These are phyloP conservation scores for Hymenoscyphus salicellus DNA, from an alignment of 2,329 filamentous ascomycete species.

Conservation along the genomic window DNA sequence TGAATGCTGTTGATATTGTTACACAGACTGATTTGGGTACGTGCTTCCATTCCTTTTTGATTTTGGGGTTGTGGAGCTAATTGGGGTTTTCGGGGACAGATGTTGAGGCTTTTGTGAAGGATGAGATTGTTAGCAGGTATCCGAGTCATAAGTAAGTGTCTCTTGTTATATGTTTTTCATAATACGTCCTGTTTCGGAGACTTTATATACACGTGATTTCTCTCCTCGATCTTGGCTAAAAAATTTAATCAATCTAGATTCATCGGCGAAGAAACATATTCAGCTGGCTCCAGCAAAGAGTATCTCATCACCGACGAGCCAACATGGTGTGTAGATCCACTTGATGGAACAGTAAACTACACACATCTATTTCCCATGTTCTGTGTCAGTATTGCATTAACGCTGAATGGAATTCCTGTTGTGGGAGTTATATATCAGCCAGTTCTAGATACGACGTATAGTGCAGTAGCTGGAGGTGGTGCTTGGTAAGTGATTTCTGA, in stretches of 20 bases:
- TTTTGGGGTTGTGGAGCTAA: neutral
- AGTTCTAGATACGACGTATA: slow-evolving; percentile 66
- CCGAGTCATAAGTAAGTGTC: slow-evolving; percentile 60
- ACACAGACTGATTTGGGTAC: slow-evolving; percentile 72
- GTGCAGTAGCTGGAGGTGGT: slow-evolving; percentile 62
- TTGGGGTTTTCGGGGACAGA: slow-evolving; percentile 44
- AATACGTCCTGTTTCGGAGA: neutral
- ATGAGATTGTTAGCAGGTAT: slow-evolving; percentile 56
- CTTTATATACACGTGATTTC: neutral
- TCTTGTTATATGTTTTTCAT: neutral
- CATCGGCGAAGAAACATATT: slow-evolving; percentile 74
- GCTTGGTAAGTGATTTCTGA: slow-evolving; percentile 47
- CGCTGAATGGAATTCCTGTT: slow-evolving; percentile 56
- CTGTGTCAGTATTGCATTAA: slow-evolving; percentile 72
- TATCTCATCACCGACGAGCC: slow-evolving; percentile 64
- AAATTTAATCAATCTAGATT: slow-evolving; percentile 49
- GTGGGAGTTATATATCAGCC: slow-evolving; percentile 73
- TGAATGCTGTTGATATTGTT: slow-evolving; percentile 73
- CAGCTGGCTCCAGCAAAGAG: slow-evolving; percentile 61
- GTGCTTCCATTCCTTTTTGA: slow-evolving; percentile 16
- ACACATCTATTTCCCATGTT: slow-evolving; percentile 79
- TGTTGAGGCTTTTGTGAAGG: slow-evolving; percentile 68
- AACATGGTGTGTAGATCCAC: slow-evolving; percentile 74
- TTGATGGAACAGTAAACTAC: slow-evolving; percentile 78
- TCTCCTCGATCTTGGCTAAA: neutral